Conservation (phyloP, 176 grass and related monocot genomes). For the Cenchrus fungigraminus region DNA sequence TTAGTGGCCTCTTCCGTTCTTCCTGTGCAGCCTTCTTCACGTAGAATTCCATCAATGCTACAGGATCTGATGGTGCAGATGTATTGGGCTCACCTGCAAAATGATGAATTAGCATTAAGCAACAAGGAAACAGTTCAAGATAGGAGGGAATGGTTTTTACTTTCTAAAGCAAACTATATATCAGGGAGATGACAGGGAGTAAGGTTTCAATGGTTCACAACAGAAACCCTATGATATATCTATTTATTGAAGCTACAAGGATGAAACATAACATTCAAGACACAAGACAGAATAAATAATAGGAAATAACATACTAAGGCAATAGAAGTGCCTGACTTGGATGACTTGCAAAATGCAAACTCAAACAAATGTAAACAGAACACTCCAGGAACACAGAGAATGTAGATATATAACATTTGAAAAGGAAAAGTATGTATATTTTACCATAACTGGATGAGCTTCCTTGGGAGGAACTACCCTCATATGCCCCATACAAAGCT, state of each 20-base stretch:
- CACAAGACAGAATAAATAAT: conserved; percentile 6
- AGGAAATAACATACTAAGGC: background rate
- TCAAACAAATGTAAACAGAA: conserved; percentile 20
- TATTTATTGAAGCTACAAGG: background rate
- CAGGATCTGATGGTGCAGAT: conserved; percentile 60
- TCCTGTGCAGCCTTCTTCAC: conserved; percentile 94
- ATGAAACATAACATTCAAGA: conserved; percentile 10
- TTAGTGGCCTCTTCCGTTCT: conserved; percentile 75
- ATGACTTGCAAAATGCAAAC: background rate
- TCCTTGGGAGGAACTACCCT: conserved; percentile 61
- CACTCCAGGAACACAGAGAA: background rate
- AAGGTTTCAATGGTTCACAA: background rate
- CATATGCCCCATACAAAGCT: conserved; percentile 75
- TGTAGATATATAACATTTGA: background rate
- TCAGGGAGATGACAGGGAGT: background rate
- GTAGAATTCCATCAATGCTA: conserved; percentile 98
- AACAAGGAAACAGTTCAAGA: background rate
- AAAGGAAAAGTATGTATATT: conserved; percentile 24
- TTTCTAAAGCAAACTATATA: conserved; percentile 23
- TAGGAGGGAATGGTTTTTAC: background rate
- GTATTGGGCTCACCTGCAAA: conserved; percentile 49
- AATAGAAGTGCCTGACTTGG: background rate
- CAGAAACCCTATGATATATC: background rate
- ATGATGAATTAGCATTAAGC: conserved; percentile 20
- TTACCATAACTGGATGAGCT: conserved; percentile 59